These are phyloP conservation scores for Colletotrichum falcatum DNA, from an alignment of 2,329 filamentous ascomycete species.

Conservation along the genomic window DNA sequence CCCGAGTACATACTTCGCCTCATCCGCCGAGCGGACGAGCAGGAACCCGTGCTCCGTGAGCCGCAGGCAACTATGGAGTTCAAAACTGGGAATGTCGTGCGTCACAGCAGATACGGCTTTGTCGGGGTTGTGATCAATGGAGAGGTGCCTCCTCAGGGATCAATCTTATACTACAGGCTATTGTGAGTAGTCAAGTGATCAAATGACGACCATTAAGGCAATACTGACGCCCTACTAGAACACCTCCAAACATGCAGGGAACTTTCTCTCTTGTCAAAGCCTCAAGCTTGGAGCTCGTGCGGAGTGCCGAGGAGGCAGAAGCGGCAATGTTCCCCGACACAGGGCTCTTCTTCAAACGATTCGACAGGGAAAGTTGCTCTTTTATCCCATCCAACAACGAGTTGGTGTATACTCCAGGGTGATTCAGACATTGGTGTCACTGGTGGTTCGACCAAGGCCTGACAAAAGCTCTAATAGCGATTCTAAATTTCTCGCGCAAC, in stretches of 20 bases:
- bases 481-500: background rate
- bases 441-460: background rate
- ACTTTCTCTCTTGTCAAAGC: conserved; percentile 39
- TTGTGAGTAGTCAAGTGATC: conserved; percentile 41
- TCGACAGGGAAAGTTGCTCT: conserved; percentile 71
- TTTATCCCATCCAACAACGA: conserved; percentile 67
- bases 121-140: conserved; percentile 88
- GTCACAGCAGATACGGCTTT: conserved; percentile 83
- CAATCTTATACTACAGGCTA: conserved; percentile 21
- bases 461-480: background rate
- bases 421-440: background rate
- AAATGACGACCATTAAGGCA: conserved; percentile 41
- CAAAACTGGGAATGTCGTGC: conserved; percentile 85
- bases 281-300: conserved; percentile 38
- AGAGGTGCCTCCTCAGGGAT: conserved; percentile 45
- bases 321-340: conserved; percentile 74
- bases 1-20: conserved; percentile 47
- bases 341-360: conserved; percentile 90
- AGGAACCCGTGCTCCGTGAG: conserved; percentile 53
- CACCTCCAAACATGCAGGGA: conserved; percentile 37
- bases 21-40: conserved; percentile 59
- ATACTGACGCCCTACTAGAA: conserved; percentile 7
- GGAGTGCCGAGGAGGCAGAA: conserved; percentile 24
- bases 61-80: conserved; percentile 55
- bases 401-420: conserved; percentile 30